Percentiles rank a stretch among this genome's conserved stretches.
phyloP scores from a whole-genome alignment of 768 basidiomycete genomes.

The Boletellus sp. region DNA sequence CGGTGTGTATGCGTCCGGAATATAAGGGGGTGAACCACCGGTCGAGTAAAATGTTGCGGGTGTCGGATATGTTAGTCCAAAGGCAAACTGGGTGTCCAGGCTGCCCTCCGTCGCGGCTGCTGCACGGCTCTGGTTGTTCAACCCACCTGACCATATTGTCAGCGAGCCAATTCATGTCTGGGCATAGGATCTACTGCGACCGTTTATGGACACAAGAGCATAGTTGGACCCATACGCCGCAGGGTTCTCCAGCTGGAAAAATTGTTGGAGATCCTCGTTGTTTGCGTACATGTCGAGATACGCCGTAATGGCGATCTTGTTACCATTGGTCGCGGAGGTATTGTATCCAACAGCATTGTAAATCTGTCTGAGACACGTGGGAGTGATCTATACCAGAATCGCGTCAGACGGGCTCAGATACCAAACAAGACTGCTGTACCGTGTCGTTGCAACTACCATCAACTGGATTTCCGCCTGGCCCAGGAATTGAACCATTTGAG shows the following conservation, averaged over 20 bases:
- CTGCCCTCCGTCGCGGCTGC: conserved; percentile 62
- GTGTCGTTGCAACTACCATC: conserved; percentile 47
- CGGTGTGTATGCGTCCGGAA: conserved; percentile 41
- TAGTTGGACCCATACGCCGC: conserved; percentile 49
- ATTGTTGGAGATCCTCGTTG: conserved; percentile 45
- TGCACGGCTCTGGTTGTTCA: conserved; percentile 51
- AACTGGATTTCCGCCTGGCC: conserved; percentile 36
- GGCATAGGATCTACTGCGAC: conserved; percentile 29
- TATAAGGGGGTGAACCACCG: conserved; percentile 57
- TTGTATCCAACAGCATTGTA: conserved; percentile 50
- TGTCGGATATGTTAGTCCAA: conserved; percentile 61
- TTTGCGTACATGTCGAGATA: conserved; percentile 56
- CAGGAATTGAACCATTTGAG: conserved; percentile 17
- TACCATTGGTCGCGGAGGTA: conserved; percentile 41
- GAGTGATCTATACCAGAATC: conserved; percentile 39
- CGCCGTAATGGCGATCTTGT: conserved; percentile 52
- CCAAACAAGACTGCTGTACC: conserved; percentile 1
- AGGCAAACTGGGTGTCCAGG: conserved; percentile 64
- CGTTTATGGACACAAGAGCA: conserved; percentile 51
- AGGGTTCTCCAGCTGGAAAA: conserved; percentile 47
- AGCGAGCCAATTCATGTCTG: conserved; percentile 1
- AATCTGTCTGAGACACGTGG: conserved; percentile 50
- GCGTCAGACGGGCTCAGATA: background rate
- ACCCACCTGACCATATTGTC: conserved; percentile 43
- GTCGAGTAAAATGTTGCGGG: conserved; percentile 61